Conservation (phyloP, 768 basidiomycete genomes). For the Lactarius deliciosus region DNA sequence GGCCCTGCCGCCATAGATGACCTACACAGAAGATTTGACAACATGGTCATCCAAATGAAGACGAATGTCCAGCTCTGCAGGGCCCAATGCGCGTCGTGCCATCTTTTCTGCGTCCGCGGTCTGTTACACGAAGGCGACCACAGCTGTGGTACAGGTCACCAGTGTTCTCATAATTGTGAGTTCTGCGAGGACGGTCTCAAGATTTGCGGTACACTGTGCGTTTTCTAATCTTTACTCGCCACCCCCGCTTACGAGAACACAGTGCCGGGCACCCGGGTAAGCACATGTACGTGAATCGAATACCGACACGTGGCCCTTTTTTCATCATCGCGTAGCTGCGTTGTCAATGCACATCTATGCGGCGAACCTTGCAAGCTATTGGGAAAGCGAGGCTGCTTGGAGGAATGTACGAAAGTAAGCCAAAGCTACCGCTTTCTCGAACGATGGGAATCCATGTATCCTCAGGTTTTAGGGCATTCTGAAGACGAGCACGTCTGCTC, state of each 20-base stretch:
- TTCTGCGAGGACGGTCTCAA: slow-evolving; percentile 41
- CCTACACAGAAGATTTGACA: slow-evolving; percentile 46
- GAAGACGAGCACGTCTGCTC: slow-evolving; percentile 55
- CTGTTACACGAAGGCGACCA: slow-evolving; percentile 47
- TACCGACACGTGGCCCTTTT: background rate
- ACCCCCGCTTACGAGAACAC: background rate
- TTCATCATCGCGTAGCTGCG: slow-evolving; percentile 54
- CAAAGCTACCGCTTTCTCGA: background rate
- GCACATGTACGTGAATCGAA: slow-evolving; percentile 47
- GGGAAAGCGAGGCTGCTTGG: slow-evolving; percentile 51
- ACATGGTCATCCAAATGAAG: slow-evolving; percentile 44
- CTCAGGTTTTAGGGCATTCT: slow-evolving; percentile 47
- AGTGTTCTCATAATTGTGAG: slow-evolving; percentile 45
- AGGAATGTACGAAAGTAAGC: slow-evolving; percentile 50
- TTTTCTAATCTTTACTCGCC: slow-evolving; percentile 2
- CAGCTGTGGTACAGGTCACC: slow-evolving; percentile 50
- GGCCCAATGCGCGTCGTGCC: slow-evolving; percentile 46
- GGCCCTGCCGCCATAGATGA: slow-evolving; percentile 46
- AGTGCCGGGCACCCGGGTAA: slow-evolving; percentile 57
- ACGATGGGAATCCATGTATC: background rate
- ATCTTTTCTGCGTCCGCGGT: slow-evolving; percentile 48
- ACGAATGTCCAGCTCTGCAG: slow-evolving; percentile 50
- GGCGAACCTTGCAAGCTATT: slow-evolving; percentile 49
- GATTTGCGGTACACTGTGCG: slow-evolving; percentile 50
- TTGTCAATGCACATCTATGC: slow-evolving; percentile 50